Evolutionary conservation across 1,284 basidiomycete species (phyloP).

Genomic region (Sporisorium sorghi): DNA sequence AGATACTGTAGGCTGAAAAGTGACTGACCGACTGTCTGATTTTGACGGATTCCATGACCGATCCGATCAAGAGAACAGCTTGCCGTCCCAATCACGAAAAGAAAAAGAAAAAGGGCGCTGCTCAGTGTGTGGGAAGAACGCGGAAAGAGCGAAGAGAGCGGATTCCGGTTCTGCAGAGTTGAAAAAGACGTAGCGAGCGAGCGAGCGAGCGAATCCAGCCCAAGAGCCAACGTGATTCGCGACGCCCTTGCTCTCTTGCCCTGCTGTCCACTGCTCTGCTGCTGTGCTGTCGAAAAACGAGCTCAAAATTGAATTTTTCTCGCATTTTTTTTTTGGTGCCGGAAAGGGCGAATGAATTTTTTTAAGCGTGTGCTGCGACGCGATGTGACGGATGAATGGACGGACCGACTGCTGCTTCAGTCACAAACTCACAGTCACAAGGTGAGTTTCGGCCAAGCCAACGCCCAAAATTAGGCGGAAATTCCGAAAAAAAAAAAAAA

Average conservation of each 20-base stretch:
- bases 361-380: neutral
- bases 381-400: slow-evolving; percentile 11
- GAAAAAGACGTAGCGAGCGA: too few relatives aligned
- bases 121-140: neutral
- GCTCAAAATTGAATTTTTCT: too few relatives aligned
- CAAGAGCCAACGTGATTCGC: too few relatives aligned
- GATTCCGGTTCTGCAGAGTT: slow-evolving; percentile 2
- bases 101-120: neutral
- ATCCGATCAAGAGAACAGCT: slow-evolving; percentile 8
- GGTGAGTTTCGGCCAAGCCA: too few relatives aligned
- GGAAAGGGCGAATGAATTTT: neutral
- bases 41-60: neutral
- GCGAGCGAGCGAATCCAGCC: neutral
- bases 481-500: too few relatives aligned
- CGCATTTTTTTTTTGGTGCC: too few relatives aligned
- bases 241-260: too few relatives aligned
- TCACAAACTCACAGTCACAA: neutral
- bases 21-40: slow-evolving; percentile 1
- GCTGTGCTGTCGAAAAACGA: too few relatives aligned
- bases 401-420: neutral
- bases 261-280: too few relatives aligned
- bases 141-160: neutral
- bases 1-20: neutral
- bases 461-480: slow-evolving; percentile 3
- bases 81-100: neutral